Evolutionary conservation across 208 protist genomes (phyloP).

Genomic region (Trypanosoma cruzi): DNA sequence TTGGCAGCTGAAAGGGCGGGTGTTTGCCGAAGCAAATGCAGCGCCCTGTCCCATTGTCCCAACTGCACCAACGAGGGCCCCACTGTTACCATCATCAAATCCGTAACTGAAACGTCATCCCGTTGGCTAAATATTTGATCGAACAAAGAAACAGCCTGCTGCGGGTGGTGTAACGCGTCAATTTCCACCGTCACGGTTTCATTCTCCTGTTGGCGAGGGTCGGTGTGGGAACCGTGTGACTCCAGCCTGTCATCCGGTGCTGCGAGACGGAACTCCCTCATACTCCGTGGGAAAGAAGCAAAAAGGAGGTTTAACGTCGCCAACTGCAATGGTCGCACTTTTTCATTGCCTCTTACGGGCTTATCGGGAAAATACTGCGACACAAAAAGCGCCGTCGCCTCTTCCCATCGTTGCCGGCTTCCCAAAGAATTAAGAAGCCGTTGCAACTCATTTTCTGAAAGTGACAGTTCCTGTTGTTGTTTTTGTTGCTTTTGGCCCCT

Average conservation of each 20-base stretch:
- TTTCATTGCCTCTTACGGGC: not conserved
- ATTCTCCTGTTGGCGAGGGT: not conserved
- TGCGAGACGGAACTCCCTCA: not conserved
- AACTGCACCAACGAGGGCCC: slow-evolving; percentile 69
- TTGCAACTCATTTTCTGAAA: slow-evolving; percentile 50
- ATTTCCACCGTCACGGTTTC: slow-evolving; percentile 9
- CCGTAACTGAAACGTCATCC: slow-evolving; percentile 76
- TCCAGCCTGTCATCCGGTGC: not conserved
- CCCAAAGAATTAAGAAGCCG: slow-evolving; percentile 62
- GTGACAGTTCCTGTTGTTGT: not conserved
- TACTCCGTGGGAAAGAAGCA: slow-evolving; percentile 37
- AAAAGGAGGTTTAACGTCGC: slow-evolving; percentile 71
- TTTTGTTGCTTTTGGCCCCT: not conserved
- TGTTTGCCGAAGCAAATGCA: slow-evolving; percentile 58
- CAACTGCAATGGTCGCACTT: slow-evolving; percentile 33
- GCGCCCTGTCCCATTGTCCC: slow-evolving; percentile 47
- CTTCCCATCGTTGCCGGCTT: slow-evolving; percentile 31
- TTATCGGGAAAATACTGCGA: slow-evolving; percentile 31
- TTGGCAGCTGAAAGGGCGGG: slow-evolving; percentile 33
- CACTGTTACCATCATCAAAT: slow-evolving; percentile 56
- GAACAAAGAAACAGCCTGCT: slow-evolving; percentile 49
- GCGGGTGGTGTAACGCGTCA: slow-evolving; percentile 31
- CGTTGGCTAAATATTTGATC: slow-evolving; percentile 57
- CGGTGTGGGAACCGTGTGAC: not conserved
- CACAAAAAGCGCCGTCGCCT: slow-evolving; percentile 45